Evolutionary conservation across 345 rosid species (phyloP).

Genomic region (Populus deltoides): DNA sequence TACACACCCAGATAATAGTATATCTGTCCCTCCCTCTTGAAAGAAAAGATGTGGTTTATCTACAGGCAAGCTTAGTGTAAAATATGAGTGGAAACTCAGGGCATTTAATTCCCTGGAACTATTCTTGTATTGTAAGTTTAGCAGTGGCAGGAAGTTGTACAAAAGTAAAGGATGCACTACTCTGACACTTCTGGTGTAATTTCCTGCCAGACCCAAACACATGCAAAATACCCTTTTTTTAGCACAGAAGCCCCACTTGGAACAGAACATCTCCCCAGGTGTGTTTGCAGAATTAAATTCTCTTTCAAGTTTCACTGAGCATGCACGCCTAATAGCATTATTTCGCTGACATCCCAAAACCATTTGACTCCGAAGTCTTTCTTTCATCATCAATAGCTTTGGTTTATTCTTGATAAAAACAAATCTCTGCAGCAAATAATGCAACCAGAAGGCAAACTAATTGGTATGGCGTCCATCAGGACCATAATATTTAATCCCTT

Average conservation of each 20-base stretch:
- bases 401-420: no score
- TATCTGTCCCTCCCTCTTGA: neutral
- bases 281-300: conserved; percentile 10
- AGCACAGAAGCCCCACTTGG: conserved; percentile 30
- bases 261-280: conserved; percentile 13
- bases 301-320: conserved; percentile 5
- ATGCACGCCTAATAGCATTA: neutral
- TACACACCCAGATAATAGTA: neutral
- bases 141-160: conserved; percentile 31
- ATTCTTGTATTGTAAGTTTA: conserved; percentile 36
- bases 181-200: conserved; percentile 22
- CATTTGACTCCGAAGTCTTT: neutral
- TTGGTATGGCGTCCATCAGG: no score
- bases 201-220: conserved; percentile 41
- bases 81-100: neutral
- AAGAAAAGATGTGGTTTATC: neutral
- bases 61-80: neutral
- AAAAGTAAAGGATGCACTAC: conserved; percentile 19
- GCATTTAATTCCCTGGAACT: conserved; percentile 32
- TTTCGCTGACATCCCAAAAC: neutral
- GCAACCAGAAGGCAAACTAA: no score
- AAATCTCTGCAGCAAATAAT: no score
- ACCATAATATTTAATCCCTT: no score
- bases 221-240: conserved; percentile 30
- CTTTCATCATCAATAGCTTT: no score